A percentile compares a stretch with the other conserved stretches of the same genome.
Conservation (phyloP, 2,329 filamentous ascomycete species). For the Periconia sp. region DNA sequence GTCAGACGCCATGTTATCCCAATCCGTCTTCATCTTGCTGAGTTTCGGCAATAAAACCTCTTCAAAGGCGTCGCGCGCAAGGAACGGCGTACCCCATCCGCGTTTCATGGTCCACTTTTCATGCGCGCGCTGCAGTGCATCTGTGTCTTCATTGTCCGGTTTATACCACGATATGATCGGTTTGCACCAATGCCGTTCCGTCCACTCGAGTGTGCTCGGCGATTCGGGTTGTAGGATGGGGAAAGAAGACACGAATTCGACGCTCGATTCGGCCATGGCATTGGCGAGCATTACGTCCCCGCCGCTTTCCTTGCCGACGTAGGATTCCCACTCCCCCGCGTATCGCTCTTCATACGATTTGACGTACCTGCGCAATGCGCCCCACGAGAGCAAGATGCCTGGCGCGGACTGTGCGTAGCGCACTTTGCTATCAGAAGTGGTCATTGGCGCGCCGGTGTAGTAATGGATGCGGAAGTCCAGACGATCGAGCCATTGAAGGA, state of each 20-base stretch:
- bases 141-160: conserved; percentile 23
- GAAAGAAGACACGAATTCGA: conserved; percentile 42
- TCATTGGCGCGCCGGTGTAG: conserved; percentile 45
- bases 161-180: conserved; percentile 45
- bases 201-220: conserved; percentile 44
- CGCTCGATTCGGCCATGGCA: conserved; percentile 36
- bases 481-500: conserved; percentile 43
- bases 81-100: conserved; percentile 36
- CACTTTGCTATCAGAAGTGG: conserved; percentile 31
- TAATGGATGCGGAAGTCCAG: conserved; percentile 45
- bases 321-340: conserved; percentile 33
- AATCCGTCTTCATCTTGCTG: conserved; percentile 25
- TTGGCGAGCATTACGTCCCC: conserved; percentile 41
- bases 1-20: conserved; percentile 41
- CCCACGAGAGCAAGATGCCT: conserved; percentile 47
- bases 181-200: conserved; percentile 44
- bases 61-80: conserved; percentile 37
- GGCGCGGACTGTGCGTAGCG: conserved; percentile 47
- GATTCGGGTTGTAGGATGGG: conserved; percentile 49
- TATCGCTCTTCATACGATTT: conserved; percentile 36
- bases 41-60: conserved; percentile 34
- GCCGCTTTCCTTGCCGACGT: conserved; percentile 38
- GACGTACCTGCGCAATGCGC: conserved; percentile 39
- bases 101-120: conserved; percentile 34
- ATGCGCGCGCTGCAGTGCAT: conserved; percentile 34